These are phyloP conservation scores for Colletotrichum noveboracense DNA, from an alignment of 2,329 filamentous ascomycete genomes.

Conservation along the genomic window DNA sequence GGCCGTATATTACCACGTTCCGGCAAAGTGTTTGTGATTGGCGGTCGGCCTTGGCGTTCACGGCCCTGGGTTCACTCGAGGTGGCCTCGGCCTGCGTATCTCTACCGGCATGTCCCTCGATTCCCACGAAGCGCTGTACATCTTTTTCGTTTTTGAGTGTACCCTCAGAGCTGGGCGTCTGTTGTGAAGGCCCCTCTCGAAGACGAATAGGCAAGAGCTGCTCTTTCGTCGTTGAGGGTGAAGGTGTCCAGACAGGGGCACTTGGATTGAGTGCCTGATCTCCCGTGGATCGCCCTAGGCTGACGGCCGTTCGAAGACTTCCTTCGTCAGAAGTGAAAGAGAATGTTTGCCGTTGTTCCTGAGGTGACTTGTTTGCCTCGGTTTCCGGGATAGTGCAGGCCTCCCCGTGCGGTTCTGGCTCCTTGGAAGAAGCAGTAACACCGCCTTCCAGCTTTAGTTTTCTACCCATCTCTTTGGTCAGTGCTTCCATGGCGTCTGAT, in stretches of 20 bases:
- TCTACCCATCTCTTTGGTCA: fast-evolving
- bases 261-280: neutral
- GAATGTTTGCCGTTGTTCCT: fast-evolving
- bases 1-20: neutral
- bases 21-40: neutral
- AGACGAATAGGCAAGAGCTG: neutral
- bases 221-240: neutral
- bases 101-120: fast-evolving
- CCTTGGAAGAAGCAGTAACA: neutral
- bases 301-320: fast-evolving
- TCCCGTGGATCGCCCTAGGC: fast-evolving
- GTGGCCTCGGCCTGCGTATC: neutral
- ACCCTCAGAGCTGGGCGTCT: fast-evolving
- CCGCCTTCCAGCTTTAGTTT: fast-evolving
- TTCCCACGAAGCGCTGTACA: fast-evolving
- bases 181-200: fast-evolving
- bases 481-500: fast-evolving
- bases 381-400: too few species aligned
- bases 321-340: neutral
- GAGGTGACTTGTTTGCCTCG: fast-evolving
- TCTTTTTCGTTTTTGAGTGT: fast-evolving
- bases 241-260: neutral
- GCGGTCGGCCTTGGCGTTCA: neutral
- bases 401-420: too few species aligned
- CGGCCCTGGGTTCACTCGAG: neutral